Conservation (phyloP, 768 basidiomycete genomes). For the Baorangia bicolor region DNA sequence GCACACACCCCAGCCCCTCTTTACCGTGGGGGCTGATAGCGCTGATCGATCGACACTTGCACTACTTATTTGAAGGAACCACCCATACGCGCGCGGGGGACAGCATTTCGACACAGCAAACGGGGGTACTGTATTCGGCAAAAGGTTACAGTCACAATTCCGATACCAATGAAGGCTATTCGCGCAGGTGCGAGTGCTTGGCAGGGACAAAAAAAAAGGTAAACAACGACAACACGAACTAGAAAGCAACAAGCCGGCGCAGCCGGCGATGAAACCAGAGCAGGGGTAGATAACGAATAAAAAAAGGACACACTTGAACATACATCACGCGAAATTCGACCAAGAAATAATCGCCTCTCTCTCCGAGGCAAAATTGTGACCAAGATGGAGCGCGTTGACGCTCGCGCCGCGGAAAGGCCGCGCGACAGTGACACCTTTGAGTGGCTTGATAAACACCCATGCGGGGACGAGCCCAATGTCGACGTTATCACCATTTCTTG, state of each 20-base stretch:
- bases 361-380: conserved; percentile 29
- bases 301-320: not conserved
- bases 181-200: not conserved
- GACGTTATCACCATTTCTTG: conserved; percentile 37
- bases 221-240: not conserved
- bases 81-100: not conserved
- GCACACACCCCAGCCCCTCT: too few species aligned
- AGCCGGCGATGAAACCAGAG: not conserved
- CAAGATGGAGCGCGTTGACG: conserved; percentile 47
- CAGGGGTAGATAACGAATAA: not conserved
- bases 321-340: conserved; percentile 33
- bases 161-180: not conserved
- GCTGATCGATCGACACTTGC: not conserved
- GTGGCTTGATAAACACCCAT: conserved; percentile 71
- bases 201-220: not conserved
- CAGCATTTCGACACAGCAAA: not conserved
- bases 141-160: not conserved
- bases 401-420: conserved; percentile 64
- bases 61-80: not conserved
- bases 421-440: conserved; percentile 56
- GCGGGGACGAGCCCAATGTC: conserved; percentile 75
- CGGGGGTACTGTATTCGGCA: not conserved
- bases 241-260: not conserved
- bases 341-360: conserved; percentile 62
- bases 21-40: not conserved